phyloP scores from a whole-genome alignment of 1,139 yeast genomes.

The Yamadazyma aaseri region DNA sequence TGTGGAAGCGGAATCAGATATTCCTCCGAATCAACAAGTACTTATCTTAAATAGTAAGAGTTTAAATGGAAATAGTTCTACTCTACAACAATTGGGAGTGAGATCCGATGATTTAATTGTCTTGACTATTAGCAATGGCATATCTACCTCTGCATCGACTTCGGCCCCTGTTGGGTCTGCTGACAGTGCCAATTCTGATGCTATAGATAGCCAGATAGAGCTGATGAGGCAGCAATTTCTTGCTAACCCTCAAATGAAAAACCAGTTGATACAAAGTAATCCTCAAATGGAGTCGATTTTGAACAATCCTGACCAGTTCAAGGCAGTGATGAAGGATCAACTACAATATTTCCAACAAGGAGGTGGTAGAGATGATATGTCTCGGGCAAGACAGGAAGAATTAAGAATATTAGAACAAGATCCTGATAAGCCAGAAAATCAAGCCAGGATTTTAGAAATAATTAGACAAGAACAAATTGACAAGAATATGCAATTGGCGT shows the following conservation, averaged over 20 bases:
- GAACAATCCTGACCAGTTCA: conserved; percentile 54
- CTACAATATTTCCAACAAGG: conserved; percentile 19
- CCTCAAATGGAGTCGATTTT: conserved; percentile 47
- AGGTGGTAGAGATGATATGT: conserved; percentile 10
- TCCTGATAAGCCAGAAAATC: conserved; percentile 76
- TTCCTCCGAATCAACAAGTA: conserved; percentile 47
- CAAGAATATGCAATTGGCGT: conserved; percentile 75
- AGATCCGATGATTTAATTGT: conserved; percentile 59
- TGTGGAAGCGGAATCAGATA: conserved; percentile 69
- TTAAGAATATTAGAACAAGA: conserved; percentile 50
- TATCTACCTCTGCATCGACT: not conserved
- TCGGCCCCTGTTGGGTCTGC: not conserved
- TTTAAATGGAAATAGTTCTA: conserved; percentile 29
- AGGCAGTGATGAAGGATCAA: conserved; percentile 39
- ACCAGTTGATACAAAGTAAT: conserved; percentile 31
- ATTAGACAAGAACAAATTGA: conserved; percentile 73
- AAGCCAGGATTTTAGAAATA: conserved; percentile 63
- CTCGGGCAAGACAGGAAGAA: conserved; percentile 40
- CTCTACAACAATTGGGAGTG: conserved; percentile 49
- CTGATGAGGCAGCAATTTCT: conserved; percentile 48
- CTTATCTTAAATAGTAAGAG: conserved; percentile 47
- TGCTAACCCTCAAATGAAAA: conserved; percentile 34
- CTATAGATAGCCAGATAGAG: conserved; percentile 46
- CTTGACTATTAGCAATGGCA: conserved; percentile 14
- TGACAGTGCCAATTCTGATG: conserved; percentile 2